Percentiles rank a stretch among this genome's conserved stretches.
Evolutionary conservation across 495 filamentous ascomycete genomes (phyloP).

Genomic region (Lepidopterella palustris): DNA sequence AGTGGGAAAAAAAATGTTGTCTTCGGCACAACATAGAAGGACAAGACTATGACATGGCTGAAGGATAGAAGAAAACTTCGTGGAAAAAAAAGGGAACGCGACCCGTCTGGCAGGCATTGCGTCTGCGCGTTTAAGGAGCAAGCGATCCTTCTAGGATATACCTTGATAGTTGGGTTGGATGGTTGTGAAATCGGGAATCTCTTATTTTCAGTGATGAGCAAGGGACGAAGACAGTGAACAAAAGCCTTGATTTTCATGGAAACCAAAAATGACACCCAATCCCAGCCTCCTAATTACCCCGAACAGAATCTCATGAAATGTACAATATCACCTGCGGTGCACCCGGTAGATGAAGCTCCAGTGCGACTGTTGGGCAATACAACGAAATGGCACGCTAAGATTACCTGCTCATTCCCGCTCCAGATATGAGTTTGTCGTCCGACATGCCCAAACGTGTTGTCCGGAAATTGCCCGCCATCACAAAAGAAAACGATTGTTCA

Average conservation of each 20-base stretch:
- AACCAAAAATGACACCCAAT: conserved; percentile 18
- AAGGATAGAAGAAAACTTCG: background rate
- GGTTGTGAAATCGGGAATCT: background rate
- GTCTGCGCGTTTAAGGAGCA: background rate
- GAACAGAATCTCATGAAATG: conserved; percentile 9
- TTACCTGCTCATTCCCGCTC: conserved; percentile 15
- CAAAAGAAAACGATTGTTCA: background rate
- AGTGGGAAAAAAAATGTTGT: background rate
- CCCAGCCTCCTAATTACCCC: conserved; percentile 16
- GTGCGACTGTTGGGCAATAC: background rate
- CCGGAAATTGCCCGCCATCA: background rate
- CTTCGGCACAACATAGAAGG: background rate
- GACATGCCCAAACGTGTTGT: conserved; percentile 11
- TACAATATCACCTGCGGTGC: conserved; percentile 2
- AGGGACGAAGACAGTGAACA: background rate
- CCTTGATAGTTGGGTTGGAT: background rate
- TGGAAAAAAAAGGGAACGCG: background rate
- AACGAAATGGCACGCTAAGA: background rate
- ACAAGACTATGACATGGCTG: background rate
- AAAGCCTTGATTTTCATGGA: background rate
- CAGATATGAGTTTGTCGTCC: conserved; percentile 13
- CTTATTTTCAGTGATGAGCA: background rate
- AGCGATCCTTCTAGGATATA: background rate
- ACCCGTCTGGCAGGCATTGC: background rate
- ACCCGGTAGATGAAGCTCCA: background rate